Evolutionary conservation across 345 rosid genomes (phyloP), one percentile per base, ranked within the genome.

Genomic region (Microthlaspi erraticum): DNA sequence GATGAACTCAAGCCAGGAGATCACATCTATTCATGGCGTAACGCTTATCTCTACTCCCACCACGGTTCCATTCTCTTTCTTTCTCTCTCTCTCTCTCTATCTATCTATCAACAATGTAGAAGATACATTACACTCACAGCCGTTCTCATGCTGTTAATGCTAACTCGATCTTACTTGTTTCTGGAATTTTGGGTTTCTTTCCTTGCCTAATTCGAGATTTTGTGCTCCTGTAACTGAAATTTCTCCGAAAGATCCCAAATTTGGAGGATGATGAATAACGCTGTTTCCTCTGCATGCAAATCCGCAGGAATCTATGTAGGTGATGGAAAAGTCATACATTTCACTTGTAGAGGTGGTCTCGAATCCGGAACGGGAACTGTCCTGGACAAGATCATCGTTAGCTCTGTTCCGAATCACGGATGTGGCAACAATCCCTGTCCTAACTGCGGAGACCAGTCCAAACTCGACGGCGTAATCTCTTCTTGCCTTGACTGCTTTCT

Each of bases 21-120:
- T 82, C 98, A 92, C 72, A 86, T 92, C 67, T 92, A 89, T 70
- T 83, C 98, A 1, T 92, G 96, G 93, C 82, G 94, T 60, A 65
- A 13, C 20, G 87, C 81, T 69, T 92, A 81, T 76, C 10, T 81
- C 48, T 92, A 92, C 55, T 74, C 90, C 16, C 97, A 89, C 60
- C 97, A 91, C 77, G 96, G 96, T 89, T 68, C 62, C 8, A 12
- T 64, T 64, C 74, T 72, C 68, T 34, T 12, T 23, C 20, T 20
- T 13, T 12, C 18, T 29, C 11, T 42, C 59, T 3, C 31, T n/a
- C 17, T 52, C 7, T 12, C 18, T 26, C 10, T 42, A 54, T 3
- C 29, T 12, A 33, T 51, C 6, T 12, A 26, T 26, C 29, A 26
- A 26, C 4, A 26, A 29, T 31, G 18, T 13, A 31, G 39, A 16